Conservation (phyloP, 2,329 filamentous ascomycete species). For the Emericellopsis cladophorae region DNA sequence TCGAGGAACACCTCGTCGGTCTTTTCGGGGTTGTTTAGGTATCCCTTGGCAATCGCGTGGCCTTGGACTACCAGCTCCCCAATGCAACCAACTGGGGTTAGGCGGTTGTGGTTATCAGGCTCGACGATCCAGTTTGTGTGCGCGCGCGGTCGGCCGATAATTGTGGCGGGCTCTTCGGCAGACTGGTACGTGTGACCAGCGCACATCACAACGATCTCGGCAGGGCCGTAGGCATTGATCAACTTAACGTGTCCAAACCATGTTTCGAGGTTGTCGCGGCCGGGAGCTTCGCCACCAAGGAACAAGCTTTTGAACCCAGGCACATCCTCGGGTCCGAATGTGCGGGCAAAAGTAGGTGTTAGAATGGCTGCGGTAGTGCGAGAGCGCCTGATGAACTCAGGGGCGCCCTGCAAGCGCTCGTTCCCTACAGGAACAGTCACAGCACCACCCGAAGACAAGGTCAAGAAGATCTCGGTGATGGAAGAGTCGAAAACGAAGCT, state of each 20-base stretch:
- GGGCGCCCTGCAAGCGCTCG: conserved; percentile 12
- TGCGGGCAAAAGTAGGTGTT: not conserved
- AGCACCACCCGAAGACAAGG: conserved; percentile 19
- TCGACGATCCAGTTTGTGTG: conserved; percentile 5
- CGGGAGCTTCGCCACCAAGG: conserved; percentile 4
- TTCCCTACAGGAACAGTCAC: conserved; percentile 21
- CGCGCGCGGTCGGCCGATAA: conserved; percentile 3
- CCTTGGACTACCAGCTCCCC: conserved; percentile 7
- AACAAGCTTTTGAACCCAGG: conserved; percentile 1
- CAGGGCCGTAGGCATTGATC: conserved; percentile 4
- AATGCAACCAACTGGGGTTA: conserved; percentile 4
- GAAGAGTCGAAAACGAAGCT: not conserved
- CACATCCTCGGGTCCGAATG: not conserved
- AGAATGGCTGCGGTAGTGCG: not conserved
- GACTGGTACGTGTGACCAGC: conserved; percentile 1
- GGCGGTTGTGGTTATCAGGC: conserved; percentile 1
- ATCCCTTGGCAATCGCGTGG: conserved; percentile 30
- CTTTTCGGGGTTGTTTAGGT: conserved; percentile 21
- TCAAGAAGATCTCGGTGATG: conserved; percentile 19
- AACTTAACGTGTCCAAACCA: conserved; percentile 2
- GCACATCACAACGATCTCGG: conserved; percentile 3
- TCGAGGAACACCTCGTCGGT: conserved; percentile 10
- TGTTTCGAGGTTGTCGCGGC: conserved; percentile 2
- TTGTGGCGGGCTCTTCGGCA: not conserved
- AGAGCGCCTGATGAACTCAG: not conserved